These are phyloP conservation scores for Fusarium sp. DNA, from an alignment of 2,329 filamentous ascomycete genomes.

Conservation along the genomic window DNA sequence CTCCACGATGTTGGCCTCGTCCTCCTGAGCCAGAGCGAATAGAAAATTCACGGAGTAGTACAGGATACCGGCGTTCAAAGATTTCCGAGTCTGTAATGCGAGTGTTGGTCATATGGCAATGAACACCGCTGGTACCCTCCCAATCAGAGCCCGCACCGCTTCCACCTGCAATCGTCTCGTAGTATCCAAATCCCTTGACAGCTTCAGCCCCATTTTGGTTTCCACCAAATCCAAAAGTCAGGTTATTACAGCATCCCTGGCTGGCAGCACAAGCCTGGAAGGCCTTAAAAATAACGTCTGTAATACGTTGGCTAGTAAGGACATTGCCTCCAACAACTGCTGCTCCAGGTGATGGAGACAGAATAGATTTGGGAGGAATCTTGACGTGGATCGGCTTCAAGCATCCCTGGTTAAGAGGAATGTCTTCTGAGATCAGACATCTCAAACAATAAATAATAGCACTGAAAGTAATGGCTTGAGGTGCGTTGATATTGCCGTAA, in stretches of 20 bases:
- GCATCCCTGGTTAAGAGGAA: slow-evolving; percentile 86
- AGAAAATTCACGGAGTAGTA: slow-evolving; percentile 76
- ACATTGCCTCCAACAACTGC: slow-evolving; percentile 88
- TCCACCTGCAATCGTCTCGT: slow-evolving; percentile 73
- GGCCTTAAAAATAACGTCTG: slow-evolving; percentile 68
- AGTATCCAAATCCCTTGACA: slow-evolving; percentile 58
- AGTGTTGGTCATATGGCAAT: slow-evolving; percentile 78
- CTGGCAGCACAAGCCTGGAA: slow-evolving; percentile 83
- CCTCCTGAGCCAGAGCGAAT: slow-evolving; percentile 73
- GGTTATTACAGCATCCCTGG: slow-evolving; percentile 85
- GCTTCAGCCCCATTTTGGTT: slow-evolving; percentile 52
- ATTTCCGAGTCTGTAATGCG: slow-evolving; percentile 71
- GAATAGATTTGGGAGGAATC: slow-evolving; percentile 78
- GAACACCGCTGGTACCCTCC: slow-evolving; percentile 57
- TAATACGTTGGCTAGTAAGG: slow-evolving; percentile 57
- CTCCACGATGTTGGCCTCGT: slow-evolving; percentile 72
- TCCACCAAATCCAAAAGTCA: slow-evolving; percentile 80
- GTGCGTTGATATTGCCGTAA: slow-evolving; percentile 84
- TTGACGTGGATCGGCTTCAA: slow-evolving; percentile 78
- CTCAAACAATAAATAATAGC: slow-evolving; percentile 91
- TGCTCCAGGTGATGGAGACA: slow-evolving; percentile 80
- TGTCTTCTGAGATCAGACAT: slow-evolving; percentile 82
- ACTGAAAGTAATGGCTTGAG: slow-evolving; percentile 82
- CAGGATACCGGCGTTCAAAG: slow-evolving; percentile 70
- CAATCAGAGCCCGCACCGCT: slow-evolving; percentile 73